Percentiles rank a stretch among this genome's conserved stretches.
Conservation (phyloP, 2,329 filamentous ascomycete genomes). For the Curvularia hawaiiensis region DNA sequence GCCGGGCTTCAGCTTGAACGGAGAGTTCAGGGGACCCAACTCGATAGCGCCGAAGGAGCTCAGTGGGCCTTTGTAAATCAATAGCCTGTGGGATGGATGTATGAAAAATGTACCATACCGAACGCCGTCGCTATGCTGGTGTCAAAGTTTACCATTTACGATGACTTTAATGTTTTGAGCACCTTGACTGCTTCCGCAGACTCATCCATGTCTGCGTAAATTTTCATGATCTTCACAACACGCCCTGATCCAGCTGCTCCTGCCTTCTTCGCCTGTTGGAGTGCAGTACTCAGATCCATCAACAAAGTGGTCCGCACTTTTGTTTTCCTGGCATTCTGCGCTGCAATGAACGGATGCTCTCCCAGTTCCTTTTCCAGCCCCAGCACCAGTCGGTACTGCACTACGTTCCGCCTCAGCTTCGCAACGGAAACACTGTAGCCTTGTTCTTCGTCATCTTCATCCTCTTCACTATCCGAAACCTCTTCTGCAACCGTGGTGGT, state of each 20-base stretch:
- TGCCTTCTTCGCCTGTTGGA: conserved; percentile 60
- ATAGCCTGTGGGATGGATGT: conserved; percentile 31
- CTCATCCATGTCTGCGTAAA: conserved; percentile 67
- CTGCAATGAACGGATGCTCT: conserved; percentile 66
- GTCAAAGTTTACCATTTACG: conserved; percentile 20
- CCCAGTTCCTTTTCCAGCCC: conserved; percentile 58
- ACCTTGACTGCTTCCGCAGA: conserved; percentile 63
- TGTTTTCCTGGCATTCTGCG: conserved; percentile 61
- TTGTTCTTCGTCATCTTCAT: conserved; percentile 40
- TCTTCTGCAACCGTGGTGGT: conserved; percentile 18
- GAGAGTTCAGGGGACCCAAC: conserved; percentile 67
- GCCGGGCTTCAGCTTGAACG: conserved; percentile 85
- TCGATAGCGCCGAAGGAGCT: conserved; percentile 49
- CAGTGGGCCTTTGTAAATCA: conserved; percentile 39
- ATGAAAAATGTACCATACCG: conserved; percentile 43
- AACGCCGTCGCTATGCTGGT: conserved; percentile 56
- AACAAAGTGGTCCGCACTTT: conserved; percentile 67
- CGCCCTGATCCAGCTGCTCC: conserved; percentile 48
- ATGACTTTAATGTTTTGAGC: conserved; percentile 50
- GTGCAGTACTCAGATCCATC: conserved; percentile 66
- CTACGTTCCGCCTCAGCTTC: conserved; percentile 60
- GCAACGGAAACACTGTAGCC: conserved; percentile 40
- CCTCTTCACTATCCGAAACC: conserved; percentile 28
- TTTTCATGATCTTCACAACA: conserved; percentile 61
- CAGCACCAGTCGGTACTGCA: conserved; percentile 63